Evolutionary conservation across 768 basidiomycete species (phyloP).

Genomic region (Neoboletus magnificus): DNA sequence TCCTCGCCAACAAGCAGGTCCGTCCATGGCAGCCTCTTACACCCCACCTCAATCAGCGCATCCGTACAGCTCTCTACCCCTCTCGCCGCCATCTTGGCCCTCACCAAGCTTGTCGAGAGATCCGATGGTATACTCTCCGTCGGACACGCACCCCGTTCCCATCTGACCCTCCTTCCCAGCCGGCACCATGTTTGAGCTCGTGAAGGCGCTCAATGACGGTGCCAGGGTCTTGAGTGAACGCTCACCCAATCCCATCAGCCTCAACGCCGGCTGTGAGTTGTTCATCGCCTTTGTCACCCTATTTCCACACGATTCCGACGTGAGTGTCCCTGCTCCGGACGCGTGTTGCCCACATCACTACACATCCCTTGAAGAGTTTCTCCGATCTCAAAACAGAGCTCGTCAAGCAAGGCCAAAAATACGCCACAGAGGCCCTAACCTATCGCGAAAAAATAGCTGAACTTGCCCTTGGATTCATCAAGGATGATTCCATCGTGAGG

Average conservation of each 20-base stretch:
- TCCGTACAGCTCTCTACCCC: slow-evolving; percentile 68
- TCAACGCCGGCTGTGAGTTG: slow-evolving; percentile 86
- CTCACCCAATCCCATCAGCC: slow-evolving; percentile 76
- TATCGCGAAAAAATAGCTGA: slow-evolving; percentile 90
- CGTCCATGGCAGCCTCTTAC: slow-evolving; percentile 15
- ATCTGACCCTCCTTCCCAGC: slow-evolving; percentile 41
- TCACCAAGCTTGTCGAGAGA: slow-evolving; percentile 76
- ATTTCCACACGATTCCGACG: slow-evolving; percentile 78
- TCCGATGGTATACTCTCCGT: slow-evolving; percentile 62
- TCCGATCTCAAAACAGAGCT: slow-evolving; percentile 79
- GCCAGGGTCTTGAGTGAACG: slow-evolving; percentile 58
- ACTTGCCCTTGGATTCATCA: slow-evolving; percentile 87
- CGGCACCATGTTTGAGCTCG: slow-evolving; percentile 91
- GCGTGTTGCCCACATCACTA: slow-evolving; percentile 1
- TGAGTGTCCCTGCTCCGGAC: slow-evolving; percentile 38
- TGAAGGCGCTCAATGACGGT: slow-evolving; percentile 75
- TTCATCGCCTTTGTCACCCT: slow-evolving; percentile 87
- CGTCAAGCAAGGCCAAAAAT: slow-evolving; percentile 75
- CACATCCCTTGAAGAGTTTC: slow-evolving; percentile 58
- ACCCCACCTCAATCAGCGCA: background rate
- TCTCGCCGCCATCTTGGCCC: slow-evolving; percentile 81
- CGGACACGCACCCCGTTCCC: background rate
- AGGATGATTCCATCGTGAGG: slow-evolving; percentile 86
- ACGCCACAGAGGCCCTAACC: slow-evolving; percentile 72
- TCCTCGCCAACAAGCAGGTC: slow-evolving; percentile 67